Conservation (phyloP, 2,329 filamentous ascomycete genomes). For the Arthrobotrys conoides region DNA sequence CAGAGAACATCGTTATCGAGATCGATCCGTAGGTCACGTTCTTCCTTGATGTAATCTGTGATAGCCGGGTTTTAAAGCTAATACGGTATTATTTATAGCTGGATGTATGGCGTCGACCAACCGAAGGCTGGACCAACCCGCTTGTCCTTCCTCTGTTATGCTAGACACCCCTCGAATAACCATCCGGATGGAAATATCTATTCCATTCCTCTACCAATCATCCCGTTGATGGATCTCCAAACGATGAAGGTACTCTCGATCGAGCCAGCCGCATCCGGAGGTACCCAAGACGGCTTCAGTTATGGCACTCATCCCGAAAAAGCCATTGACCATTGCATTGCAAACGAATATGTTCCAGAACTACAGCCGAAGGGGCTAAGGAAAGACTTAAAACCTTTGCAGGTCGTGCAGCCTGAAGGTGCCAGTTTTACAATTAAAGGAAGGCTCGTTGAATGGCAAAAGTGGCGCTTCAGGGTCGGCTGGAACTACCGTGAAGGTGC, state of each 20-base stretch:
- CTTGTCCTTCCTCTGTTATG: constrained; percentile 72
- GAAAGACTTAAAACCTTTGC: constrained; percentile 76
- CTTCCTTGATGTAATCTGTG: constrained; percentile 69
- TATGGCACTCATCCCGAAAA: constrained; percentile 68
- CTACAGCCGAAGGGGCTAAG: constrained; percentile 70
- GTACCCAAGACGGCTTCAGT: constrained; percentile 70
- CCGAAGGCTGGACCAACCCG: constrained; percentile 67
- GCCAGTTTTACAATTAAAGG: constrained; percentile 75
- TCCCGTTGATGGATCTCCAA: constrained; percentile 73
- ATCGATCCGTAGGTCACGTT: constrained; percentile 71
- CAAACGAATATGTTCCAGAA: constrained; percentile 71
- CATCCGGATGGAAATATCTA: constrained; percentile 76
- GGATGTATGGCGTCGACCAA: constrained; percentile 75
- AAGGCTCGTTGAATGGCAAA: constrained; percentile 74
- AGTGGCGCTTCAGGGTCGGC: constrained; percentile 78
- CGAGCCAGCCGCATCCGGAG: constrained; percentile 72
- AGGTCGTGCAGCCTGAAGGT: constrained; percentile 79
- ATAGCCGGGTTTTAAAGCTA: constrained; percentile 71
- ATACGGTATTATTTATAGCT: constrained; percentile 73
- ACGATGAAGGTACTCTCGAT: constrained; percentile 73
- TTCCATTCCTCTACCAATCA: constrained; percentile 74
- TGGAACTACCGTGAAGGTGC: constrained; percentile 74
- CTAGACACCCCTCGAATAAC: constrained; percentile 66
- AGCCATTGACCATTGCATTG: constrained; percentile 68
- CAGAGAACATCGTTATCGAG: constrained; percentile 68